Percentiles rank a stretch among this genome's conserved stretches.
Evolutionary conservation across 2,329 filamentous ascomycete species (phyloP).

Genomic region (Diaporthe helianthi): DNA sequence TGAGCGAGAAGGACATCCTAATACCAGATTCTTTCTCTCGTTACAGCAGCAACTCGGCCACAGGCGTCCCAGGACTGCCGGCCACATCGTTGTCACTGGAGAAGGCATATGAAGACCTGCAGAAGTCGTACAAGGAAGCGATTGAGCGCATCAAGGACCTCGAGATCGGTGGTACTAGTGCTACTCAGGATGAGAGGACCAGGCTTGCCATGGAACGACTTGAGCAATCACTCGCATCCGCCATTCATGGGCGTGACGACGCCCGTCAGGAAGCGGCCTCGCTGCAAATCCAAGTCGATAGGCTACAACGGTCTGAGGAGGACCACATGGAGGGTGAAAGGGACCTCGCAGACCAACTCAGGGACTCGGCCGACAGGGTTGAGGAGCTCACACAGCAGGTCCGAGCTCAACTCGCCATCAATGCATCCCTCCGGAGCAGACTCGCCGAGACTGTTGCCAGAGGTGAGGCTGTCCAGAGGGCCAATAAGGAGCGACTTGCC

Average conservation of each 20-base stretch:
- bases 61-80: conserved; percentile 51
- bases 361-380: conserved; percentile 76
- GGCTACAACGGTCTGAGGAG: conserved; percentile 63
- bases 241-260: conserved; percentile 75
- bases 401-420: conserved; percentile 79
- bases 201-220: conserved; percentile 69
- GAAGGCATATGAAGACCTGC: conserved; percentile 76
- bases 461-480: conserved; percentile 82
- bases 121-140: conserved; percentile 72
- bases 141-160: conserved; percentile 71
- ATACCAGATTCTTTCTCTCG: conserved; percentile 67
- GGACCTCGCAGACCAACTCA: conserved; percentile 72
- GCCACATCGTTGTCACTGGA: conserved; percentile 76
- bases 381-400: conserved; percentile 83
- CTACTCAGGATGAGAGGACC: conserved; percentile 62
- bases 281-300: conserved; percentile 67
- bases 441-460: conserved; percentile 81
- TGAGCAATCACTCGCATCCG: conserved; percentile 71
- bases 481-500: conserved; percentile 82
- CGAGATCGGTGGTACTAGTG: conserved; percentile 53
- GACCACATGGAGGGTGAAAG: conserved; percentile 65
- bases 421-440: conserved; percentile 76
- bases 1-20: conserved; percentile 83
- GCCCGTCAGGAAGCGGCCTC: conserved; percentile 69
- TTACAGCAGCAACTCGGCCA: conserved; percentile 43